A percentile compares a stretch with the other conserved stretches of the same genome.
These are phyloP conservation scores for Chlamydomonas schloesseri DNA, from an alignment of 139 green algal genomes.

Conservation along the genomic window DNA sequence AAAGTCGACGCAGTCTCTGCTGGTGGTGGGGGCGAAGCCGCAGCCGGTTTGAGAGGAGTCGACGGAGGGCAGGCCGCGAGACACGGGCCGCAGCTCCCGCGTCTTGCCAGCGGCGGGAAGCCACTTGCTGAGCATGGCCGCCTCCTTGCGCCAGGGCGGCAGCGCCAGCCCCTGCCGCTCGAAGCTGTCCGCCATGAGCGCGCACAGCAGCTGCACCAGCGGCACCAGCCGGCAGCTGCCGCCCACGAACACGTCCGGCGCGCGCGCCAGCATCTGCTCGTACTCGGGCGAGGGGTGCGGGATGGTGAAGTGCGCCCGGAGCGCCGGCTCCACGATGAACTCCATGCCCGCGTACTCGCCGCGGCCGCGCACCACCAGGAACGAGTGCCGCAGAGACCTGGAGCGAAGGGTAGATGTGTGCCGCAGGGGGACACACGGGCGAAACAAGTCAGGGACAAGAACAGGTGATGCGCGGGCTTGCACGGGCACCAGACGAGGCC, in stretches of 20 bases:
- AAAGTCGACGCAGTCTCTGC: no score
- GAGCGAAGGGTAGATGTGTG: no score
- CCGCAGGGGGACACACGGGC: no score
- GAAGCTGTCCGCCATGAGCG: conserved; percentile 54
- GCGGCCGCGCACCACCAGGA: conserved; percentile 20
- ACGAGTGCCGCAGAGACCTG: conserved; percentile 34
- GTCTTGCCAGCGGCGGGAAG: conserved; percentile 7
- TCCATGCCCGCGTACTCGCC: conserved; percentile 44
- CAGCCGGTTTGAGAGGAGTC: no score
- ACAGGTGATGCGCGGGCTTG: no score
- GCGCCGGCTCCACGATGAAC: conserved; percentile 52
- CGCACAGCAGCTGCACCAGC: conserved; percentile 33
- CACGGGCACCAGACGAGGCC: no score
- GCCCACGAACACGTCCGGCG: conserved; percentile 51
- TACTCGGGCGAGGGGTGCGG: conserved; percentile 52
- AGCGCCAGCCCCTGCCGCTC: conserved; percentile 40
- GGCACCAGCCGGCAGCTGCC: conserved; percentile 24
- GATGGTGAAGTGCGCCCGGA: conserved; percentile 59
- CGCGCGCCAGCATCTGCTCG: conserved; percentile 5
- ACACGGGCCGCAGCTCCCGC: no score
- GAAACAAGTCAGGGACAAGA: no score
- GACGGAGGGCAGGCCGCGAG: background rate
- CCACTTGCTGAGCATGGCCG: conserved; percentile 59
- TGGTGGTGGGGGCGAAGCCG: no score
- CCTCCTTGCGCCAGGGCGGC: conserved; percentile 50